Base-by-base conservation (phyloP, 805 yeast species). In the Wickerhamomyces canadensis region DNA sequence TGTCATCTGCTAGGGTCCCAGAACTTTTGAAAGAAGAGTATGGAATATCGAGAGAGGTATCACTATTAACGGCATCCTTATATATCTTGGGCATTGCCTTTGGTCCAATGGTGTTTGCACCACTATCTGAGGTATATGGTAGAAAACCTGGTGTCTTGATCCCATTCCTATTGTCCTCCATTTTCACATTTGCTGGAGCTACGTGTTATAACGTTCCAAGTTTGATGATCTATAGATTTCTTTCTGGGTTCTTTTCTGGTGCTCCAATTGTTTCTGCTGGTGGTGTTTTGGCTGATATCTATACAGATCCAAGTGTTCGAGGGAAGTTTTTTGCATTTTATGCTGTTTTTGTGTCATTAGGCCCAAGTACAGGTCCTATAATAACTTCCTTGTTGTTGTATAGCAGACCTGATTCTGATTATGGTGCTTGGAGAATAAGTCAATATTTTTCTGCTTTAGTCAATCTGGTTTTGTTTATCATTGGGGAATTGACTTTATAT, bases 1-100 rank as follows among this genome's bases (percentile, higher is more conserved):
- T 65, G 53, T 65, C 76, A 41, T 64, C 62, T 42, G 67, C 51
- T 48, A 57, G 49, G 41, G 64, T 42, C 37, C 57, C 45, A 35
- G 57, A 47, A 13, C 54, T 65, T 12, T 43, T 64, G 41, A 53
- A 52, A 42, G 46, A 44, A 33, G 57, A 54, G 13, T 76, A 58
- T 58, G 68, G 67, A 19, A 60, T 76, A 12, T 67, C 73, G 5
- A 35, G 59, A 25, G 71, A 69, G 15, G 72, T 68, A 1, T 70
- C 79, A 4, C 59, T 73, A 13, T 60, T 81, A 32, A 68, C 74
- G 10, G 71, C 80, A 2, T 67, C 86, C 0, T 57, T 80, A 13
- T 82, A 73, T 46, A 74, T 80, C 11, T 53, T 79, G 33, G 89
- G 88, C 0, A 73, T 79, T 49, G 84, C 84, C 1, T 58, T 76